A percentile compares a stretch with the other conserved stretches of the same genome.
Evolutionary conservation across 78 protist species (phyloP).

Genomic region (Dictyostelium capitatum): DNA sequence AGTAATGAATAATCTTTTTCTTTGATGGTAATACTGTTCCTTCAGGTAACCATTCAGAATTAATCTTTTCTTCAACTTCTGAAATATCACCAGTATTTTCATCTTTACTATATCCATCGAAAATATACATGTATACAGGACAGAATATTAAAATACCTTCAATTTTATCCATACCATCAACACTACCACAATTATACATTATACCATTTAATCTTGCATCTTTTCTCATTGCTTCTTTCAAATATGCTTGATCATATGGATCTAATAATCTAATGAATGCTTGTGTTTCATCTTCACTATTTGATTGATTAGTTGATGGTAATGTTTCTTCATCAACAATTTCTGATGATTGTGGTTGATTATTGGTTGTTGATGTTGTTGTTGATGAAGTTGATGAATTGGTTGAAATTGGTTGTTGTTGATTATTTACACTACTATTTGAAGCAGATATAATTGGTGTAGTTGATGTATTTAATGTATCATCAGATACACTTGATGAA

Average conservation of each 20-base stretch:
- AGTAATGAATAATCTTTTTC: slow-evolving; percentile 60
- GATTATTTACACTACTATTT: background rate
- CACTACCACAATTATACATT: slow-evolving; percentile 80
- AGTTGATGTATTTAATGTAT: background rate
- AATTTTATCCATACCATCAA: slow-evolving; percentile 85
- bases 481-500: slow-evolving; percentile 5
- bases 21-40: slow-evolving; percentile 42
- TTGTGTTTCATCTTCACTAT: slow-evolving; percentile 63
- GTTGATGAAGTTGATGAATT: background rate
- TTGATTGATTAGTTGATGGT: background rate
- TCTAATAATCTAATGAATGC: slow-evolving; percentile 56
- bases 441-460: background rate
- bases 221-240: slow-evolving; percentile 47
- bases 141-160: slow-evolving; percentile 80
- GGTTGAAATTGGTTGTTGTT: slow-evolving; percentile 3
- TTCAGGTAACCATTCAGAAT: slow-evolving; percentile 64
- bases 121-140: slow-evolving; percentile 64
- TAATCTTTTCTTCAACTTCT: slow-evolving; percentile 74
- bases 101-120: slow-evolving; percentile 69
- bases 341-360: background rate
- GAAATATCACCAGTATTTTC: slow-evolving; percentile 64
- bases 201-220: slow-evolving; percentile 22
- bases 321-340: slow-evolving; percentile 31
- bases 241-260: slow-evolving; percentile 55
- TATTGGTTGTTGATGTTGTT: background rate